phyloP scores from a whole-genome alignment of 2,329 filamentous ascomycete genomes.

The Aspergillus felis region DNA sequence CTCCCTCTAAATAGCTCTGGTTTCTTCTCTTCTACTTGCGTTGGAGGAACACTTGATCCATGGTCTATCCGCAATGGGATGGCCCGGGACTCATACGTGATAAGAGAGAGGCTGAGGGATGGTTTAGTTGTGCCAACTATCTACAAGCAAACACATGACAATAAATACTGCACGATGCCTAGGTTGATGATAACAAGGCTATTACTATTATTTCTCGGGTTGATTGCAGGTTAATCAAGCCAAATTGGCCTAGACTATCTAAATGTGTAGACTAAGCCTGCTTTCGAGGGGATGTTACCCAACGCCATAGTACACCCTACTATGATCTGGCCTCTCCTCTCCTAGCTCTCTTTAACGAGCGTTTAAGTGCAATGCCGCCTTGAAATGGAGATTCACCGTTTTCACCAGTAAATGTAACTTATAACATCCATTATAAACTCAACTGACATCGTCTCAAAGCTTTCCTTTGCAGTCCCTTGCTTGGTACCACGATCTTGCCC shows the following conservation, averaged over 20 bases:
- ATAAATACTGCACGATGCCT: not conserved
- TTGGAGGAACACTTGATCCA: not conserved
- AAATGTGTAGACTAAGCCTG: not conserved
- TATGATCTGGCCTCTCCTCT: not conserved
- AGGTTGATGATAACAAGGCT: not conserved
- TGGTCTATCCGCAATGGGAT: not conserved
- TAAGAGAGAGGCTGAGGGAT: not conserved
- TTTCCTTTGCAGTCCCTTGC: not conserved
- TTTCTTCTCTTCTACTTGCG: not conserved
- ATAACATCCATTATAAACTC: not conserved
- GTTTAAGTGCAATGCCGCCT: not conserved
- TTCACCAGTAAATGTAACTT: not conserved
- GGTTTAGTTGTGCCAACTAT: too few species aligned
- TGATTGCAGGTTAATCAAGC: not conserved
- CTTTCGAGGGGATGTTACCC: not conserved
- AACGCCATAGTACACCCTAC: not conserved
- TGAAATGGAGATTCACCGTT: not conserved
- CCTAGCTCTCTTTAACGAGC: too few species aligned
- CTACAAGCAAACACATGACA: not conserved
- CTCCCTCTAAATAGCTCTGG: not conserved
- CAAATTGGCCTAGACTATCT: too few species aligned
- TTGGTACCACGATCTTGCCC: not conserved
- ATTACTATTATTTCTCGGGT: not conserved
- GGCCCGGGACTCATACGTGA: not conserved
- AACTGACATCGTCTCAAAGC: not conserved